Evolutionary conservation across 768 basidiomycete genomes (phyloP).

Genomic region (Clathrus columnatus): DNA sequence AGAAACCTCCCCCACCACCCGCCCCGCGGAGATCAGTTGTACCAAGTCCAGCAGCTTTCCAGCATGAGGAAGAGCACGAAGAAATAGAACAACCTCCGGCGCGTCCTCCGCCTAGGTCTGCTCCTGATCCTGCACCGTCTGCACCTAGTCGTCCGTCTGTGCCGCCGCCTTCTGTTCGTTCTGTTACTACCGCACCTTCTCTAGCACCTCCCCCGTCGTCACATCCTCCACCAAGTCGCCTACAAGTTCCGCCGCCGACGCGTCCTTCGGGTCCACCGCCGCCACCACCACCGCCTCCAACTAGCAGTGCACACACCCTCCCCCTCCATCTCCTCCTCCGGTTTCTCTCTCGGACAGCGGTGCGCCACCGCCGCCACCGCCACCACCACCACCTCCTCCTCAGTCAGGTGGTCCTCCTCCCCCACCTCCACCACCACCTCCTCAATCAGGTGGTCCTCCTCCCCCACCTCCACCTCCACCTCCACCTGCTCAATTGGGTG

Average conservation of each 20-base stretch:
- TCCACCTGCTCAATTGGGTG: slow-evolving; percentile 27
- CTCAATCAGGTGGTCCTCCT: no score
- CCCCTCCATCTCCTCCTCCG: slow-evolving; percentile 12
- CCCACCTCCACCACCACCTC: slow-evolving; percentile 31
- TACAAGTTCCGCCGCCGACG: slow-evolving; percentile 3
- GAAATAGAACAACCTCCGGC: slow-evolving; percentile 36
- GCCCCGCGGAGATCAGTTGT: slow-evolving; percentile 24
- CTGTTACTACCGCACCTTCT: slow-evolving; percentile 13
- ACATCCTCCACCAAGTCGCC: no score
- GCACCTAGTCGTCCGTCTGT: slow-evolving; percentile 26
- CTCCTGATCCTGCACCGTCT: slow-evolving; percentile 28
- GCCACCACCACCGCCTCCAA: not conserved
- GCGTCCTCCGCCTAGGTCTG: slow-evolving; percentile 36
- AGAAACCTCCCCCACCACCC: slow-evolving; percentile 33
- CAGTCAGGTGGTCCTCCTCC: slow-evolving; percentile 22
- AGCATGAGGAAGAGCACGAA: slow-evolving; percentile 24
- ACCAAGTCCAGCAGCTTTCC: slow-evolving; percentile 13
- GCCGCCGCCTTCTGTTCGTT: slow-evolving; percentile 26
- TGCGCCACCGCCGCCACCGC: slow-evolving; percentile 9
- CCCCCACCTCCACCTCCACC: slow-evolving; percentile 19
- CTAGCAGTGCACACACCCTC: not conserved
- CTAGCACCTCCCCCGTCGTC: slow-evolving; percentile 2
- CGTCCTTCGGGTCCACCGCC: slow-evolving; percentile 14
- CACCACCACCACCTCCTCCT: slow-evolving; percentile 25
- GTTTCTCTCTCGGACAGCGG: not conserved